Conservation (phyloP, 2,329 filamentous ascomycete genomes). For the Exophiala aquamarina region DNA sequence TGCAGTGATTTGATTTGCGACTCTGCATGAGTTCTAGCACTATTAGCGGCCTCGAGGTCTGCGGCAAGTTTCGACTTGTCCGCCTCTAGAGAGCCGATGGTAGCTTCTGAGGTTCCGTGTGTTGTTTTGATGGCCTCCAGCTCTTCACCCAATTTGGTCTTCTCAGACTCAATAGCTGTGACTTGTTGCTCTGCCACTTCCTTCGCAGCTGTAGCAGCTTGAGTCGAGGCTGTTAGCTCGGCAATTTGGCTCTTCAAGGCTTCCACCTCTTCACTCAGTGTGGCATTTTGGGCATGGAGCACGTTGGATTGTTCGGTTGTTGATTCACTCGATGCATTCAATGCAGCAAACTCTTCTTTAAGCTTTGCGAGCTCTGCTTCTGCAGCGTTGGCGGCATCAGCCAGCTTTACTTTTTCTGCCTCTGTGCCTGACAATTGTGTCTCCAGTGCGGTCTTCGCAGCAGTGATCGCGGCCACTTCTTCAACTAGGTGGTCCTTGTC, state of each 20-base stretch:
- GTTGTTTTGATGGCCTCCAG: conserved; percentile 5
- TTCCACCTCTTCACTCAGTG: conserved; percentile 2
- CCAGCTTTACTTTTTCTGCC: conserved; percentile 10
- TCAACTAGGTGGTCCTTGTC: conserved; percentile 4
- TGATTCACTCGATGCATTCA: not conserved
- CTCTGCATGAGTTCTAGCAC: conserved; percentile 6
- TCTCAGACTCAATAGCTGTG: conserved; percentile 4
- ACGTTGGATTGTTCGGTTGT: not conserved
- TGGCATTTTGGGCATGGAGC: not conserved
- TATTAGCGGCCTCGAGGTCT: conserved; percentile 7
- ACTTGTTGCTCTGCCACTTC: conserved; percentile 4
- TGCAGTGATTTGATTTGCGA: conserved; percentile 7
- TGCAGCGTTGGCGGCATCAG: not conserved
- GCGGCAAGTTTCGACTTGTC: conserved; percentile 13
- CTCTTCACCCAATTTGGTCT: conserved; percentile 12
- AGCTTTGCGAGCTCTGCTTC: not conserved
- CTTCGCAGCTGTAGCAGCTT: conserved; percentile 4
- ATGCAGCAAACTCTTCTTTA: not conserved
- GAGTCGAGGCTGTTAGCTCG: conserved; percentile 1
- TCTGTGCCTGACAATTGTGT: not conserved
- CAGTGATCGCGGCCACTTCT: not conserved
- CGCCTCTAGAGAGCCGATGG: conserved; percentile 9
- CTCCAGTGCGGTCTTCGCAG: not conserved
- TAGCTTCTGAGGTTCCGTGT: not conserved
- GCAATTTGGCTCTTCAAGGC: conserved; percentile 1